phyloP scores from a whole-genome alignment of 208 protist species.

The Leishmania major region DNA sequence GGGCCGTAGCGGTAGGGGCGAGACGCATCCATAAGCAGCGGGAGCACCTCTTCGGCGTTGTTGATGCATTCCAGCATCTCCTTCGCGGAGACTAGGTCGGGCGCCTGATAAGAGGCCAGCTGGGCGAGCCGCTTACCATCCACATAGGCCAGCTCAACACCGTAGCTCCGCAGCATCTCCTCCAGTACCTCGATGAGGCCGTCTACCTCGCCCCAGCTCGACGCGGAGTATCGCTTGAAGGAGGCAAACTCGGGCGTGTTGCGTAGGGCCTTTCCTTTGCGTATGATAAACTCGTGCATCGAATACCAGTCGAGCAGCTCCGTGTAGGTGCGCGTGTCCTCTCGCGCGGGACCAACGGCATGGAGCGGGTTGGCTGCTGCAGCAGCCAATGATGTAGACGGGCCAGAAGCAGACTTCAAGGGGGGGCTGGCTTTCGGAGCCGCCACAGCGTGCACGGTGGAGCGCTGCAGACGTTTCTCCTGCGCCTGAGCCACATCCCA shows the following conservation, averaged over 20 bases:
- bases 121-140: slow-evolving; percentile 88
- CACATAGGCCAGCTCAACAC: slow-evolving; percentile 88
- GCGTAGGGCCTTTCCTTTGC: slow-evolving; percentile 84
- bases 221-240: slow-evolving; percentile 83
- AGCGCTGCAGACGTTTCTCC: slow-evolving; percentile 15
- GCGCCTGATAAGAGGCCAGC: slow-evolving; percentile 73
- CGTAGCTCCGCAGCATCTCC: slow-evolving; percentile 75
- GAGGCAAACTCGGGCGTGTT: slow-evolving; percentile 93
- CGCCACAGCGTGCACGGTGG: background rate
- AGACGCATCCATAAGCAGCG: slow-evolving; percentile 47
- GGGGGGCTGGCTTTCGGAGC: slow-evolving; percentile 5
- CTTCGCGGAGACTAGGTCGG: slow-evolving; percentile 37
- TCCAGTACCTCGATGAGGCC: slow-evolving; percentile 78
- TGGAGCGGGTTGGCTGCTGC: background rate
- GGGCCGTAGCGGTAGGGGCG: slow-evolving; percentile 68
- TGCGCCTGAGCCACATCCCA: slow-evolving; percentile 69
- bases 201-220: slow-evolving; percentile 87
- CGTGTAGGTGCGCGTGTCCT: slow-evolving; percentile 88
- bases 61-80: slow-evolving; percentile 83
- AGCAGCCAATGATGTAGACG: background rate
- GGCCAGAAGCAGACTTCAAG: background rate
- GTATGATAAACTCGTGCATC: slow-evolving; percentile 95
- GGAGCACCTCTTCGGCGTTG: slow-evolving; percentile 82
- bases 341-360: slow-evolving; percentile 20
- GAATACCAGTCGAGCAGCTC: slow-evolving; percentile 93